A percentile compares a stretch with the other conserved stretches of the same genome.
Conservation (phyloP, 1,284 basidiomycete genomes). For the Ganoderma leucocontextum region DNA sequence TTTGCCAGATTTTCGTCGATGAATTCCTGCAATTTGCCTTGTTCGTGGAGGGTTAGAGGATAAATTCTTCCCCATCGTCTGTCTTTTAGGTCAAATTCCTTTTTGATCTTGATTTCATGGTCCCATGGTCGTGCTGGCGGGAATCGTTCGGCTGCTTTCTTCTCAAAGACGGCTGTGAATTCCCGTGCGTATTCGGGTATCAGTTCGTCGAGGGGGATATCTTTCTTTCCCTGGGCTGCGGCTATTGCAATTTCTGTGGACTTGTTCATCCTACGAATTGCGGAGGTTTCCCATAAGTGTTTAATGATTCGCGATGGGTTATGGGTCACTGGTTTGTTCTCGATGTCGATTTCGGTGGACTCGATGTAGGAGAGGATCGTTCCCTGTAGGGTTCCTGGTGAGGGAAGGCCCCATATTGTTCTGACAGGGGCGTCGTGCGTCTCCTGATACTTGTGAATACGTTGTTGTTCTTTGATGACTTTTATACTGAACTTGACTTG, state of each 20-base stretch:
- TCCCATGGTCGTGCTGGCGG: conserved; percentile 2
- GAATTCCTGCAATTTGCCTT: background rate
- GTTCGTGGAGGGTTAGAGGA: background rate
- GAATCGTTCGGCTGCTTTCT: conserved; percentile 12
- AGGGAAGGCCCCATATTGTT: background rate
- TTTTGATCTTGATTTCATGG: background rate
- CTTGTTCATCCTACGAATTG: background rate
- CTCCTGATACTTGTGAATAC: too few species aligned
- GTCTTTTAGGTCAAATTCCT: background rate
- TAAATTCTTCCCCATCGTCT: background rate
- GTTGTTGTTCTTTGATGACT: too few species aligned
- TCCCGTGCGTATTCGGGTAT: background rate
- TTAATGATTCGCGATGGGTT: background rate
- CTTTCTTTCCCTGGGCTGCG: background rate
- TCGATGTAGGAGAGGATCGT: background rate
- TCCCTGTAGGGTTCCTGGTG: background rate
- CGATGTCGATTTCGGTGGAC: background rate
- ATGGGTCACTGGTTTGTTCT: background rate
- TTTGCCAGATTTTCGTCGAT: background rate
- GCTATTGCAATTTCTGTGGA: conserved; percentile 5
- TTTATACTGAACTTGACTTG: too few species aligned
- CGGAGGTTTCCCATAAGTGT: too few species aligned
- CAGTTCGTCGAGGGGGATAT: background rate
- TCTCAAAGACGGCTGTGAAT: conserved; percentile 7
- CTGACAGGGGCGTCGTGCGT: too few species aligned